These are phyloP conservation scores for Taphrina confusa DNA, from an alignment of 1,139 yeast species.

Conservation along the genomic window DNA sequence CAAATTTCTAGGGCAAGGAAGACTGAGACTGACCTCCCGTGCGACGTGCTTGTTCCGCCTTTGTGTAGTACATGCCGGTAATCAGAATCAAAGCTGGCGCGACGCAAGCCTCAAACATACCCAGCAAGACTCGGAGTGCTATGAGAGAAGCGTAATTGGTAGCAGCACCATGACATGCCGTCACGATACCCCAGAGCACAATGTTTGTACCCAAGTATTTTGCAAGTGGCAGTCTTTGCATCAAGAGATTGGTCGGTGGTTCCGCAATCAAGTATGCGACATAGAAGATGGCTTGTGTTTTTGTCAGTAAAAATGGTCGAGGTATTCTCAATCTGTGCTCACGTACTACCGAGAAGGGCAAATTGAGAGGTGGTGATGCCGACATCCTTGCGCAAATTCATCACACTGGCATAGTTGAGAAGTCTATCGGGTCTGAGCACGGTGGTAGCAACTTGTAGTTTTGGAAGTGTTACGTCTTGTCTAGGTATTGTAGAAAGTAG, in stretches of 20 bases:
- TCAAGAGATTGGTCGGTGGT: conserved; percentile 55
- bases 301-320: too few relatives aligned
- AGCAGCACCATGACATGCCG: conserved; percentile 55
- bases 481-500: conserved; percentile 62
- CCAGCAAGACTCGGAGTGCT: conserved; percentile 53
- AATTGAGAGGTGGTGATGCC: conserved; percentile 49
- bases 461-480: conserved; percentile 50
- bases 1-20: neutral
- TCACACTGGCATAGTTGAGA: conserved; percentile 56
- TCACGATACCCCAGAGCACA: conserved; percentile 55
- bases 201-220: conserved; percentile 54
- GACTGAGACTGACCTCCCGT: conserved; percentile 46
- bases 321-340: too few relatives aligned
- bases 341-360: conserved; percentile 54
- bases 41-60: conserved; percentile 55
- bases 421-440: neutral
- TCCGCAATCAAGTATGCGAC: conserved; percentile 57
- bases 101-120: conserved; percentile 58
- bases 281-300: conserved; percentile 55
- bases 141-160: conserved; percentile 50
- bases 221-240: conserved; percentile 58
- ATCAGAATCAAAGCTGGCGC: conserved; percentile 58
- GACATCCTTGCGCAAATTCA: conserved; percentile 54
- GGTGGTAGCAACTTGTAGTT: neutral
- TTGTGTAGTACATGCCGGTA: conserved; percentile 59